These are phyloP conservation scores for Nitzschia sp. DNA, from an alignment of 108 stramenopile genomes.

Conservation along the genomic window DNA sequence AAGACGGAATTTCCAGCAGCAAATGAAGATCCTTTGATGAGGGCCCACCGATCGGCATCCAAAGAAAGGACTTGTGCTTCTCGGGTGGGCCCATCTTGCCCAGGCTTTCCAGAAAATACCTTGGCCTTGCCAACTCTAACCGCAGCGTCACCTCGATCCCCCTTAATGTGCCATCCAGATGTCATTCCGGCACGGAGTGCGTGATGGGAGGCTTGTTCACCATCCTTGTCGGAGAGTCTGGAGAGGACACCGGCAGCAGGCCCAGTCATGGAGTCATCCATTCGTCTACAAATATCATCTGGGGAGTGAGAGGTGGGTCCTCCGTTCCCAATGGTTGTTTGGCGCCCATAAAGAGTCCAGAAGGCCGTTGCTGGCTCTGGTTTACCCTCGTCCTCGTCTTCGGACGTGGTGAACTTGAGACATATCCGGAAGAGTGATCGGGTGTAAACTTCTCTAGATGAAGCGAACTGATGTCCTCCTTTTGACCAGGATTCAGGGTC, in stretches of 20 bases:
- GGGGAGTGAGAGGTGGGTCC: slow-evolving; percentile 66
- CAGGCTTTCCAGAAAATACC: slow-evolving; percentile 53
- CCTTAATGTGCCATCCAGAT: slow-evolving; percentile 82
- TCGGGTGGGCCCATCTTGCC: slow-evolving; percentile 40
- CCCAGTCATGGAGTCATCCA: slow-evolving; percentile 89
- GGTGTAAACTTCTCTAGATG: slow-evolving; percentile 82
- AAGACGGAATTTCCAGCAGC: slow-evolving; percentile 89
- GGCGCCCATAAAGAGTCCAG: slow-evolving; percentile 81
- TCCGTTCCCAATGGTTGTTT: slow-evolving; percentile 85
- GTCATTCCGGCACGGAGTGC: slow-evolving; percentile 81
- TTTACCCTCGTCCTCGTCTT: slow-evolving; percentile 90
- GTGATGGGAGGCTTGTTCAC: slow-evolving; percentile 73
- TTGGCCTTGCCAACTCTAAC: slow-evolving; percentile 87
- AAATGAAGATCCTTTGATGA: slow-evolving; percentile 82
- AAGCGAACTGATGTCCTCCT: slow-evolving; percentile 79
- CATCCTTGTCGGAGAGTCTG: slow-evolving; percentile 69
- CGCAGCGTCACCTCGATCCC: slow-evolving; percentile 86
- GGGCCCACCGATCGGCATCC: slow-evolving; percentile 85
- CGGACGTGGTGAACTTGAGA: slow-evolving; percentile 89
- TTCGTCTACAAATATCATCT: slow-evolving; percentile 85
- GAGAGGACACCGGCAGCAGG: slow-evolving; percentile 77
- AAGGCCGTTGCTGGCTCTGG: slow-evolving; percentile 88
- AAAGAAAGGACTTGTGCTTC: slow-evolving; percentile 77
- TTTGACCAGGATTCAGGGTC: slow-evolving; percentile 63
- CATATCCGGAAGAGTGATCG: slow-evolving; percentile 77